These are phyloP conservation scores for Dentipellis fragilis DNA, from an alignment of 768 basidiomycete species.

Conservation along the genomic window DNA sequence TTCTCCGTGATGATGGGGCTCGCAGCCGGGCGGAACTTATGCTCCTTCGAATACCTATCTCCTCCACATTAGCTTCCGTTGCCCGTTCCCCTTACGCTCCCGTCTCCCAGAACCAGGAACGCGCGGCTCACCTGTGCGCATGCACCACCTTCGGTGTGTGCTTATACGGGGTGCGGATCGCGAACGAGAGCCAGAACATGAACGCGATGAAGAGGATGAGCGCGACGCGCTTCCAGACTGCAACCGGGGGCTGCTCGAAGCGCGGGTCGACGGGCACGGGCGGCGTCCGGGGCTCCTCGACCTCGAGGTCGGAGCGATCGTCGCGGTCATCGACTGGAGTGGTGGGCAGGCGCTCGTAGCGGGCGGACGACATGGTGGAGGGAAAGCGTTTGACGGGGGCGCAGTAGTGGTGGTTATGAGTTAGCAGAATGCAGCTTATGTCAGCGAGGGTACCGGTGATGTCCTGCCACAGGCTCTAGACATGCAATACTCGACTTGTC, in stretches of 20 bases:
- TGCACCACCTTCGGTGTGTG: conserved; percentile 38
- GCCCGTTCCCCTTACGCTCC: too few species aligned
- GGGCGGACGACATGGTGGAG: conserved; percentile 8
- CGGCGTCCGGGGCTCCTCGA: background rate
- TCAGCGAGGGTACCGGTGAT: too few species aligned
- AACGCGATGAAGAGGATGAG: conserved; percentile 31
- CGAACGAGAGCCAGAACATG: conserved; percentile 31
- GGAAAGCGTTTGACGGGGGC: background rate
- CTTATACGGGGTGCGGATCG: conserved; percentile 12
- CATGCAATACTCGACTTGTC: too few species aligned
- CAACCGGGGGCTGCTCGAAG: conserved; percentile 40
- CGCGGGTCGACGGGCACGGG: conserved; percentile 25
- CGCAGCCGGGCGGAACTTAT: conserved; percentile 76
- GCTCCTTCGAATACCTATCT: conserved; percentile 70
- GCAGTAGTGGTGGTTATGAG: too few species aligned
- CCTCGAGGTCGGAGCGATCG: conserved; percentile 1
- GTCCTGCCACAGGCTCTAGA: too few species aligned
- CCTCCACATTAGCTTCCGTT: background rate
- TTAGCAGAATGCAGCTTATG: too few species aligned
- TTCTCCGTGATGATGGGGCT: conserved; percentile 75
- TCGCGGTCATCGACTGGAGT: background rate
- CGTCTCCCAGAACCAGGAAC: background rate
- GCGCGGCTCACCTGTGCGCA: conserved; percentile 43
- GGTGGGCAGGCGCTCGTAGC: conserved; percentile 9
- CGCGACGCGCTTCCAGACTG: conserved; percentile 40